Evolutionary conservation across 805 yeast species (phyloP), one percentile per base, ranked within the genome.

Genomic region (Danielia oregonensis): DNA sequence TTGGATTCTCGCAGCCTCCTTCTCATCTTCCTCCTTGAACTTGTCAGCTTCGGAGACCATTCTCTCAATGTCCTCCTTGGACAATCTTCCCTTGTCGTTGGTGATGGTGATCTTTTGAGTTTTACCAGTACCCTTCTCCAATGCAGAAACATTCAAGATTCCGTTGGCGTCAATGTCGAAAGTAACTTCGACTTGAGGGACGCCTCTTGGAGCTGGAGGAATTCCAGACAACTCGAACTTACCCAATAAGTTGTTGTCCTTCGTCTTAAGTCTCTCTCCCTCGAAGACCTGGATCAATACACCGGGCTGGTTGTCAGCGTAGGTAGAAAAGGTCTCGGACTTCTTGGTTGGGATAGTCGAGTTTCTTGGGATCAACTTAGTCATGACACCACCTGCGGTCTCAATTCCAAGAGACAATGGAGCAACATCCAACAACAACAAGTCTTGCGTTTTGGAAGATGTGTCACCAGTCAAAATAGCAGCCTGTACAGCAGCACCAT

Each of bases 401-500:
- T 88, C 96, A 61, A 88, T 89, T 75, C 97, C 97, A 47, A 88
- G 66, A 36, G 97, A 88, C 60, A 88, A 78, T 55, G 97, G 95
- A 55, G 89, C 86, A 45, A 88, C 96, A 70, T 88, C 97, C 57
- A 89, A 76, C 57, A 88, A 73, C 46, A 91, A 63, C 66, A 88
- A 75, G 67, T 88, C 97, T 75, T 88, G 96, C 43, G 96, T 89
- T 83, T 87, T 87, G 44, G 95, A 81, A 26, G 96, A 88, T 52
- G 91, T 82, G 70, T 88, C 96, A 73, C 97, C 97, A 43, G 96
- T 79, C 63, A 88, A 78, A 61, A 88, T 88, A 52, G 96, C 96
- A 51, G 96, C 96, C 76, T 88, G 97, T 52, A 88, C 96, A 46
- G 96, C 96, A 53, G 97, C 97, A 82, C 97, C 96, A 73, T 88